Conservation (phyloP, 371 early-diverging fungal genomes). For the Mortierella sp. region DNA sequence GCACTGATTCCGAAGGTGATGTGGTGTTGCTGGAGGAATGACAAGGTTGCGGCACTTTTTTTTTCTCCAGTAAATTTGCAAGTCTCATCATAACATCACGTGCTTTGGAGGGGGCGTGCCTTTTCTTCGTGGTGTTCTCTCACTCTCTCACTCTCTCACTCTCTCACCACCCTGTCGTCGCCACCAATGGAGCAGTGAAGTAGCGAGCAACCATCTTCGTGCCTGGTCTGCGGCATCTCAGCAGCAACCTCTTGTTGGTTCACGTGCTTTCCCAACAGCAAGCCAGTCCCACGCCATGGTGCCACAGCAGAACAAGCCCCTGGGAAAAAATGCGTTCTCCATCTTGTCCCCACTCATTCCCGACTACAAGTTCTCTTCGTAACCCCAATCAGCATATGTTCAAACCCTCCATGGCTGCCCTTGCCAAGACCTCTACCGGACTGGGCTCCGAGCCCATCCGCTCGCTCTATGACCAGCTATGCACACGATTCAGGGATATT, state of each 20-base stretch:
- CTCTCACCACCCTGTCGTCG: constrained; percentile 3
- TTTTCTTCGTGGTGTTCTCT: not conserved
- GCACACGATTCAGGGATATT: constrained; percentile 31
- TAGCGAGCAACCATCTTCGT: too few relatives aligned
- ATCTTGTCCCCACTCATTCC: constrained; percentile 9
- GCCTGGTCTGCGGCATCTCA: too few relatives aligned
- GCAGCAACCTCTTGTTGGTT: too few relatives aligned
- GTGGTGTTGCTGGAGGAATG: not conserved
- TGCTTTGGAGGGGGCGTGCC: too few relatives aligned
- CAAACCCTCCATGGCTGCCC: constrained; percentile 46
- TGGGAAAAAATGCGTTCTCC: too few relatives aligned
- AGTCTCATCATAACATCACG: too few relatives aligned
- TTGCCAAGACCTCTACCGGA: constrained; percentile 40
- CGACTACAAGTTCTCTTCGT: not conserved
- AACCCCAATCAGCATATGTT: constrained; percentile 26
- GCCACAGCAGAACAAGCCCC: too few relatives aligned
- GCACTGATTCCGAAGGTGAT: too few relatives aligned
- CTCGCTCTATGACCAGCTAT: constrained; percentile 42
- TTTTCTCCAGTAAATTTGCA: not conserved
- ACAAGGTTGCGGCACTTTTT: not conserved
- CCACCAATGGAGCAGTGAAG: too few relatives aligned
- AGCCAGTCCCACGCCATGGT: too few relatives aligned
- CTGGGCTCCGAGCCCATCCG: constrained; percentile 42
- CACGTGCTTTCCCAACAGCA: too few relatives aligned
- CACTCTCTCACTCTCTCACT: not conserved